These are phyloP conservation scores for Paramecium biaurelia DNA, from an alignment of 73 alveolate genomes.

Conservation along the genomic window DNA sequence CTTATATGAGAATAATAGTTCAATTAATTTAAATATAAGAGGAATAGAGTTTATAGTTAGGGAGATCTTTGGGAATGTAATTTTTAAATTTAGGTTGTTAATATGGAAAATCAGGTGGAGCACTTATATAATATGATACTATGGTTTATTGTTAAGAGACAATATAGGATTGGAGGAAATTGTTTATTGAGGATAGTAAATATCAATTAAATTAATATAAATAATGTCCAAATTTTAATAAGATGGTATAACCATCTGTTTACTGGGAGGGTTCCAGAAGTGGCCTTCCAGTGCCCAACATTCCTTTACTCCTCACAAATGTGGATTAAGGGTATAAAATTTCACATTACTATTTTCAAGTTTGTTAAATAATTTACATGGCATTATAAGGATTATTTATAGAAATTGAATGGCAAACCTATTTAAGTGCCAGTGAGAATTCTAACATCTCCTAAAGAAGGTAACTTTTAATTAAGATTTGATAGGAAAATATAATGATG, in stretches of 20 bases:
- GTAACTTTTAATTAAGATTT: neutral
- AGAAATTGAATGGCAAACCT: neutral
- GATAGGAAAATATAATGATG: conserved; percentile 31
- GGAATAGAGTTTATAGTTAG: neutral
- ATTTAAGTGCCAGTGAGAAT: neutral
- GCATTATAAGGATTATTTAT: neutral
- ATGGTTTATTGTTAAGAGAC: neutral
- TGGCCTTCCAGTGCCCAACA: conserved; percentile 24
- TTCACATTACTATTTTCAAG: neutral
- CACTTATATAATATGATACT: neutral
- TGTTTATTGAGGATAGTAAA: neutral
- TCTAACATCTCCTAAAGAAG: neutral
- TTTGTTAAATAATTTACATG: neutral
- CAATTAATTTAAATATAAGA: neutral
- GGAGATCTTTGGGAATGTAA: neutral
- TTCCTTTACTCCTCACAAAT: conserved; percentile 15
- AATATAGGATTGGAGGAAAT: neutral
- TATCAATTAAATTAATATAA: neutral
- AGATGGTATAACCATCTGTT: conserved; percentile 44
- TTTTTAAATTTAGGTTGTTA: neutral
- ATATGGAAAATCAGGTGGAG: neutral
- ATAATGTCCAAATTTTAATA: neutral
- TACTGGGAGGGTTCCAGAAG: conserved; percentile 9
- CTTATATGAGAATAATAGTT: neutral
- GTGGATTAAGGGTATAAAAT: neutral